Evolutionary conservation across 2,329 filamentous ascomycete species (phyloP).

Genomic region (Pseudogymnoascus sp.): DNA sequence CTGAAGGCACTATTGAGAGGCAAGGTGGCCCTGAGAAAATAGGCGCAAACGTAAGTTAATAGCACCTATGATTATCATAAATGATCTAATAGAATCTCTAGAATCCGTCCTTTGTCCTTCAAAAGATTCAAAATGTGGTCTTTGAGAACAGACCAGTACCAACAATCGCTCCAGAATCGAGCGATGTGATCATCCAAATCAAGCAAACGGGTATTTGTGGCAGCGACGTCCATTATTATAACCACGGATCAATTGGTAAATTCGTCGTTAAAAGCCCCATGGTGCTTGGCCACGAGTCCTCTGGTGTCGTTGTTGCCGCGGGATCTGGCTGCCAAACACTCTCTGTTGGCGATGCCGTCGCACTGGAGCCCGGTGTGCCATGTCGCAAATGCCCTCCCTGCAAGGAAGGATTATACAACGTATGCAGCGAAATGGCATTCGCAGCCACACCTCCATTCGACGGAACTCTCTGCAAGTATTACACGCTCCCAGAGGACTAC

Average conservation of each 20-base stretch:
- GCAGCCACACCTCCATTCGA: slow-evolving; percentile 42
- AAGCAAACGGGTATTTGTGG: slow-evolving; percentile 41
- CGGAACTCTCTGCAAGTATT: slow-evolving; percentile 42
- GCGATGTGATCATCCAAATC: slow-evolving; percentile 37
- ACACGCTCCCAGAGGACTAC: slow-evolving; percentile 37
- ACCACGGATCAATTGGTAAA: slow-evolving; percentile 65
- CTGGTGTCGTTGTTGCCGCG: slow-evolving; percentile 43
- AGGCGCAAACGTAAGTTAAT: neutral
- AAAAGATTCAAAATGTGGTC: slow-evolving; percentile 34
- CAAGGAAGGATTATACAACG: slow-evolving; percentile 32
- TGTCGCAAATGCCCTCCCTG: slow-evolving; percentile 33
- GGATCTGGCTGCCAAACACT: slow-evolving; percentile 39
- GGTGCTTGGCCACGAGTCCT: slow-evolving; percentile 50
- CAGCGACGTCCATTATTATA: slow-evolving; percentile 38
- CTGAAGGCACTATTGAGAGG: neutral
- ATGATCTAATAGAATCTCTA: slow-evolving; percentile 14
- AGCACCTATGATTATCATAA: neutral
- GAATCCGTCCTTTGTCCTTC: slow-evolving; percentile 41
- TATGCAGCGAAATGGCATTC: slow-evolving; percentile 37
- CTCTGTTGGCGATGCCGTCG: slow-evolving; percentile 43
- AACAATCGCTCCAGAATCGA: slow-evolving; percentile 17
- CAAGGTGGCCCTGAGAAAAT: neutral
- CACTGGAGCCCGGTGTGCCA: slow-evolving; percentile 28
- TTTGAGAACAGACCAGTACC: slow-evolving; percentile 38
- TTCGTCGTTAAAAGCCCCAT: slow-evolving; percentile 53